These are phyloP conservation scores for Arabidopsis arenosa DNA, from an alignment of 345 rosid species.

Conservation along the genomic window DNA sequence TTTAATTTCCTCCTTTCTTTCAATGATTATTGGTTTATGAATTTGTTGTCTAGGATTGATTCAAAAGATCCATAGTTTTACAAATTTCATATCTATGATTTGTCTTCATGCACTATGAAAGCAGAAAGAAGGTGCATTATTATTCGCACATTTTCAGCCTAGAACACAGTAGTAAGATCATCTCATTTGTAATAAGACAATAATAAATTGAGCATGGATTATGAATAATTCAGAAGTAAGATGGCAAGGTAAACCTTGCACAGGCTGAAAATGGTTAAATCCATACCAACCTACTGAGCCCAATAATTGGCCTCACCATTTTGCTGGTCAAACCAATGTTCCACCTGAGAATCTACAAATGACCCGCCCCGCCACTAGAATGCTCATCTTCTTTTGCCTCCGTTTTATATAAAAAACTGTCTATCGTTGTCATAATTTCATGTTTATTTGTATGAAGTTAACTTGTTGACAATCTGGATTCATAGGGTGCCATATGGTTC, in stretches of 20 bases:
- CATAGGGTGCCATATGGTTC: background rate
- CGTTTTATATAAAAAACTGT: background rate
- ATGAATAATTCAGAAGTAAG: background rate
- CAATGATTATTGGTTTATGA: conserved; percentile 1
- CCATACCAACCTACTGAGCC: background rate
- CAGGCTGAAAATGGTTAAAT: background rate
- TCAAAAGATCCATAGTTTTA: background rate
- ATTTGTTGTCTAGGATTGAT: background rate
- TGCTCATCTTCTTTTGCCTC: background rate
- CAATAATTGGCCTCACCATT: background rate
- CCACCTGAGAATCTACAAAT: background rate
- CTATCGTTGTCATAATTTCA: background rate
- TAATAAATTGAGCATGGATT: background rate
- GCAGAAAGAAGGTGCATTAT: conserved; percentile 6
- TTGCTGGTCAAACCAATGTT: background rate
- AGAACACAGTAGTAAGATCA: conserved; percentile 8
- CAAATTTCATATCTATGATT: background rate
- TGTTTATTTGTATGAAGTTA: background rate
- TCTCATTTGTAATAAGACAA: background rate
- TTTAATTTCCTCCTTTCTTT: background rate
- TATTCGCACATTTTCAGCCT: background rate
- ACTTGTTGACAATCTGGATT: background rate
- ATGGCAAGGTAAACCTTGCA: background rate
- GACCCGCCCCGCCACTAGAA: background rate
- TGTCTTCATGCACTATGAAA: conserved; percentile 4